Base-by-base conservation (phyloP, 2,329 filamentous ascomycete genomes). In the Exophiala mesophila region DNA sequence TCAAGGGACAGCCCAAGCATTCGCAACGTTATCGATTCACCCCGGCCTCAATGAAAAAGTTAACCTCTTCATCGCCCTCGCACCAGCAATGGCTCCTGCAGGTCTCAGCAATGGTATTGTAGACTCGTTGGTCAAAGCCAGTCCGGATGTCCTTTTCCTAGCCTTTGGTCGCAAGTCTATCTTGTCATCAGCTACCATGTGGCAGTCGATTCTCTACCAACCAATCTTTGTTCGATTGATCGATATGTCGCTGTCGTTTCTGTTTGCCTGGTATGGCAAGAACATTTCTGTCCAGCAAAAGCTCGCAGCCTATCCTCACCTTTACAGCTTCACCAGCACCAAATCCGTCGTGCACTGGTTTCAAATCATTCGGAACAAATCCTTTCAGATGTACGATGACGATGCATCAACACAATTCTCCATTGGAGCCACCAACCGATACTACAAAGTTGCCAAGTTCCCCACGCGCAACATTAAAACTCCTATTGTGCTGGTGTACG, bases 291-390 rank as follows among this genome's bases (percentile, higher is more conserved):
- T 79, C 1, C 82, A 83, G 44, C 92, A 98, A 64, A 98, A 98
- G 61, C 77, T 98, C 13, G 92, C 92, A 2, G 88, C 88, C 1
- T 98, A 98, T 61, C 84, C 90, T 7, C 92, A 98, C 67, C 70
- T 98, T 0, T 98, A 95, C 69, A 96, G 89, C 0, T 97, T 90
- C 63, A 96, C 90, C 0, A 94, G 87, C 62, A 95, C 88, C 44
- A 98, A 98, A 67, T 89, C 83, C 15, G 88, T 98, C 6, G 92
- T 98, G 0, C 92, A 98, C 62, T 98, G 92, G 92, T 98, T 98
- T 63, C 92, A 98, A 62, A 96, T 98, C 60, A 98, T 98, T 57
- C 83, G 92, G 52, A 96, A 90, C 58, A 86, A 88, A 57, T 88
- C 81, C 18, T 97, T 98, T 64, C 92, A 98, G 64, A 96, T 98